A percentile compares a stretch with the other conserved stretches of the same genome.
These are phyloP conservation scores for Pythium aquatile DNA, from an alignment of 352 stramenopile genomes.

Conservation along the genomic window DNA sequence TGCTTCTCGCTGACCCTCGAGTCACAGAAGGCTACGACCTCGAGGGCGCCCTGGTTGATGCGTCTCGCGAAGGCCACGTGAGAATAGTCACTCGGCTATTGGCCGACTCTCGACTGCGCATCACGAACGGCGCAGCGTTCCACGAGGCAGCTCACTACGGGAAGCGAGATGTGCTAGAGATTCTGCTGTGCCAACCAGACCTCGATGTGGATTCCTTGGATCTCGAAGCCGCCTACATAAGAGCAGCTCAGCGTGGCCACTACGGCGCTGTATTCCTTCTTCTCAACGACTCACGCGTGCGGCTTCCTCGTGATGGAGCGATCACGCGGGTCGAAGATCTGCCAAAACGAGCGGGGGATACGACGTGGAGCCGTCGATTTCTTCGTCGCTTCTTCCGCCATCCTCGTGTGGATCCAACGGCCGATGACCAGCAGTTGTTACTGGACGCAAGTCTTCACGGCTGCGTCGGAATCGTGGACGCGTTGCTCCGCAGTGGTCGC, in stretches of 20 bases:
- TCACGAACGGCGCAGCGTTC: constrained; percentile 15
- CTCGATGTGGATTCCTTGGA: constrained; percentile 8
- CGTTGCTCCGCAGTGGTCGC: constrained; percentile 15
- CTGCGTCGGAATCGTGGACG: constrained; percentile 11
- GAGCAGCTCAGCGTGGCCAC: constrained; percentile 7
- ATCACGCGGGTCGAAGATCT: constrained; percentile 18
- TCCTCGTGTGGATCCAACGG: constrained; percentile 15
- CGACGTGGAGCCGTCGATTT: constrained; percentile 18
- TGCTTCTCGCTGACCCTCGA: constrained; percentile 18
- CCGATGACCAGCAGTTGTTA: constrained; percentile 22
- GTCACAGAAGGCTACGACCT: constrained; percentile 13
- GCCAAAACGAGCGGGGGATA: constrained; percentile 14
- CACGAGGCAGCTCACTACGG: constrained; percentile 19
- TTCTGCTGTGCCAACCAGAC: constrained; percentile 4
- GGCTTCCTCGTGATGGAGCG: background rate
- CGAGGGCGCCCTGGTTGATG: constrained; percentile 22
- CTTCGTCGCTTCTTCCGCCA: constrained; percentile 22
- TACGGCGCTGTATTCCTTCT: constrained; percentile 15
- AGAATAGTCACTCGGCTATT: constrained; percentile 12
- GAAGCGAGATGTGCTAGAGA: constrained; percentile 6
- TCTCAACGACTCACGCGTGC: constrained; percentile 12
- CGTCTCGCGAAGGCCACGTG: constrained; percentile 19
- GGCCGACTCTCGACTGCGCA: constrained; percentile 3
- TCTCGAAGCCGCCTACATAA: constrained; percentile 2
- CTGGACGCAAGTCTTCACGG: constrained; percentile 11